A percentile compares a stretch with the other conserved stretches of the same genome.
These are phyloP conservation scores for Botryobasidium botryosum DNA, from an alignment of 768 basidiomycete genomes.

Conservation along the genomic window DNA sequence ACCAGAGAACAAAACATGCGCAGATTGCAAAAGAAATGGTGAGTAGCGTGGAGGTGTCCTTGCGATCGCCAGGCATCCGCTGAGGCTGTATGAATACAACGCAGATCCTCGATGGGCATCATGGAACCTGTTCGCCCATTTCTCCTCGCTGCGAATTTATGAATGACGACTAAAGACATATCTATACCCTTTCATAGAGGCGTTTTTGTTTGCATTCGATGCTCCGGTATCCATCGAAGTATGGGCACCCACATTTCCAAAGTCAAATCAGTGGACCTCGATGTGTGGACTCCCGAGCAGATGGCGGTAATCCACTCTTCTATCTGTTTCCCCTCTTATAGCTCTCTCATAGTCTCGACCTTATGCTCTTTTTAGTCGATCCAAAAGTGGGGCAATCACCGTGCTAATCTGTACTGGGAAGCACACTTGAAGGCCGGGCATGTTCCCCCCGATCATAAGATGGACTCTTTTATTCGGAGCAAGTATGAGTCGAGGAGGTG, in stretches of 20 bases:
- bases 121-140: slow-evolving; percentile 65
- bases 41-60: slow-evolving; percentile 21
- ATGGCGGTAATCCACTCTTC: slow-evolving; percentile 49
- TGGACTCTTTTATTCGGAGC: slow-evolving; percentile 91
- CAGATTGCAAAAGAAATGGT: slow-evolving; percentile 96
- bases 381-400: slow-evolving; percentile 86
- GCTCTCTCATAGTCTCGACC: not conserved
- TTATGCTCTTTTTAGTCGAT: slow-evolving; percentile 34
- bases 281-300: slow-evolving; percentile 95
- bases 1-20: slow-evolving; percentile 86
- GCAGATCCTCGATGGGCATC: slow-evolving; percentile 95
- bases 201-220: slow-evolving; percentile 89
- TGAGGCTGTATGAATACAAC: too few relatives aligned
- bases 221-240: slow-evolving; percentile 91
- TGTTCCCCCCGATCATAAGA: slow-evolving; percentile 89
- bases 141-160: not conserved
- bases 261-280: slow-evolving; percentile 94
- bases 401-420: slow-evolving; percentile 95
- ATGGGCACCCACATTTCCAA: slow-evolving; percentile 98
- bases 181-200: slow-evolving; percentile 33
- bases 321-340: not conserved
- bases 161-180: too few relatives aligned
- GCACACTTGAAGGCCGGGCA: slow-evolving; percentile 86
- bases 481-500: slow-evolving; percentile 91
- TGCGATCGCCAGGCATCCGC: not conserved